Evolutionary conservation across 192 early-diverging fungal genomes (phyloP).

Genomic region (Entomortierella parvispora): DNA sequence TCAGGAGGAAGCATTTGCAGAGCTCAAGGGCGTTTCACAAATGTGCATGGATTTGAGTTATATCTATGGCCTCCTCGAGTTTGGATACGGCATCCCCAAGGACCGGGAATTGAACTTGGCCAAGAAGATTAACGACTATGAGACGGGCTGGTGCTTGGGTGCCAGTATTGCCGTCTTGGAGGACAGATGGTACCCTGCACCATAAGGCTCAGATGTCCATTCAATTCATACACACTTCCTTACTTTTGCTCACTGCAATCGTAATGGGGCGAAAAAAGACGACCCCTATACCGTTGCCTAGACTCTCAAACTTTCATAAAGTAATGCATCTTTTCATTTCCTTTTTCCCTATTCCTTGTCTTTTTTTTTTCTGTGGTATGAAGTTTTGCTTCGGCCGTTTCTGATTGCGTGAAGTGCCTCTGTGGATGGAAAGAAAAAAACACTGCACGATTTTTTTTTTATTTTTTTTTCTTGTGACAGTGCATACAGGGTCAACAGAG

Average conservation of each 20-base stretch:
- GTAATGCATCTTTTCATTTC: no score
- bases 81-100: slow-evolving; percentile 85
- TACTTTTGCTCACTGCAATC: background rate
- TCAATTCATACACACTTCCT: background rate
- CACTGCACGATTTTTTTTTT: no score
- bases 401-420: no score
- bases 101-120: slow-evolving; percentile 79
- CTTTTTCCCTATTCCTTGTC: no score
- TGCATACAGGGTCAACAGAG: no score
- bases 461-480: no score
- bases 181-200: slow-evolving; percentile 26
- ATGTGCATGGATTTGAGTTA: slow-evolving; percentile 94
- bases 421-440: no score
- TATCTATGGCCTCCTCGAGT: slow-evolving; percentile 83
- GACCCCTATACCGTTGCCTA: no score
- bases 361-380: no score
- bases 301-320: no score
- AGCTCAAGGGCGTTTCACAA: slow-evolving; percentile 64
- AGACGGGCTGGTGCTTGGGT: slow-evolving; percentile 97
- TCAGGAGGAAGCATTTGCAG: slow-evolving; percentile 57
- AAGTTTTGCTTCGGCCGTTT: no score
- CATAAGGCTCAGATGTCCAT: background rate
- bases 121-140: slow-evolving; percentile 91
- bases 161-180: slow-evolving; percentile 90
- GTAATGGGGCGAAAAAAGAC: no score